phyloP scores from a whole-genome alignment of 83 land plant species.

The Picea engelmannii region DNA sequence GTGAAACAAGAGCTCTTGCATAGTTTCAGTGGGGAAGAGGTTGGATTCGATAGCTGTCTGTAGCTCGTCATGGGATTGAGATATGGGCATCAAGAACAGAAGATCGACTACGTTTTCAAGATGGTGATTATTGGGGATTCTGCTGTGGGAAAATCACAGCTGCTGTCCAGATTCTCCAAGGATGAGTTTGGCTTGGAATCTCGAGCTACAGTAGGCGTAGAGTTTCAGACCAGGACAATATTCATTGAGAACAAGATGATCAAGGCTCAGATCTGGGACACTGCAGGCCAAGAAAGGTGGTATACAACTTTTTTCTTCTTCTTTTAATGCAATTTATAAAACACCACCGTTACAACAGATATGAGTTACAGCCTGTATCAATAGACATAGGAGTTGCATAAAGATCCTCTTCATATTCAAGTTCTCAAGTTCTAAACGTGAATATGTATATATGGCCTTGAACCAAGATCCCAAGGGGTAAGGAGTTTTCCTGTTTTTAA shows the following conservation, averaged over 20 bases:
- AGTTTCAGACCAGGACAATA: constrained; percentile 20
- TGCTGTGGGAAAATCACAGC: constrained; percentile 14
- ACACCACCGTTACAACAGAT: too few relatives aligned
- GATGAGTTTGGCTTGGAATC: constrained; percentile 17
- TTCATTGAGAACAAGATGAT: constrained; percentile 14
- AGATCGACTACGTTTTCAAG: constrained; percentile 22
- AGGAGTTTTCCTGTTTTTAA: too few relatives aligned
- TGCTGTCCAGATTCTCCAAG: constrained; percentile 17
- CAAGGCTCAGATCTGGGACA: constrained; percentile 33
- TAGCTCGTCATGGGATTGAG: background rate
- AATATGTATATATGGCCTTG: too few relatives aligned
- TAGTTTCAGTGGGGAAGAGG: background rate
- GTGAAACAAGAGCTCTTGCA: too few relatives aligned
- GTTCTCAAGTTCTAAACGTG: too few relatives aligned
- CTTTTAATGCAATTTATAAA: too few relatives aligned
- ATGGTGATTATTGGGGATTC: constrained; percentile 26
- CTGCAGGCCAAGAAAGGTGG: constrained; percentile 26
- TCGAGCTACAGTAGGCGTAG: constrained; percentile 18
- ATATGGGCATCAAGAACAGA: background rate
- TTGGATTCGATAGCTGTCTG: background rate
- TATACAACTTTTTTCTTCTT: too few relatives aligned
- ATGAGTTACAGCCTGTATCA: too few relatives aligned
- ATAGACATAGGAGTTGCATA: too few relatives aligned
- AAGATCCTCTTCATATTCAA: too few relatives aligned
- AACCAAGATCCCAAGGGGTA: too few relatives aligned